Evolutionary conservation across 805 yeast genomes (phyloP).

Genomic region (Yamadazyma olivae): DNA sequence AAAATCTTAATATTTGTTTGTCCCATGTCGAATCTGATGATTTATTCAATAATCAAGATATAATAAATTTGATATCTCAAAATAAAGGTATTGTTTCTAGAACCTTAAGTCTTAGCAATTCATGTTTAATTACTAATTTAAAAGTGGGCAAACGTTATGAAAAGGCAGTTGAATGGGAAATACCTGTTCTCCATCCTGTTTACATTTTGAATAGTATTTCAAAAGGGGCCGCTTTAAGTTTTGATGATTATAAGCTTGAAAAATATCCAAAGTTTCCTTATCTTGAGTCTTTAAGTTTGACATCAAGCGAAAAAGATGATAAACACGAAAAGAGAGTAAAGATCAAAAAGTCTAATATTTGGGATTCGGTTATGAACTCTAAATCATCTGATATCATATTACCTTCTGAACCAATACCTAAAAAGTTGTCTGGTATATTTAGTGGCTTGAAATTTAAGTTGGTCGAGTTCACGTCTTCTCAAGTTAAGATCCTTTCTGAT

Average conservation of each 20-base stretch:
- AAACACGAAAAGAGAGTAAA: no score
- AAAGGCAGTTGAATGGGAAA: constrained; percentile 52
- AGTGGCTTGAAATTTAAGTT: constrained; percentile 17
- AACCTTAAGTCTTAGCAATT: constrained; percentile 43
- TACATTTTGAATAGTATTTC: constrained; percentile 46
- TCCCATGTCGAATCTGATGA: constrained; percentile 30
- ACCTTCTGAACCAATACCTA: background rate
- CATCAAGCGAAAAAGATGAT: background rate
- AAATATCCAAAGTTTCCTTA: constrained; percentile 10
- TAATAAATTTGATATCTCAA: constrained; percentile 24
- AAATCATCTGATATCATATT: constrained; percentile 1
- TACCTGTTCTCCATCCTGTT: constrained; percentile 49
- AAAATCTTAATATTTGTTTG: constrained; percentile 43
- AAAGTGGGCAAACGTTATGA: constrained; percentile 49
- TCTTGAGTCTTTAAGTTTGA: constrained; percentile 4
- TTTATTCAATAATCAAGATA: background rate
- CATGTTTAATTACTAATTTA: constrained; percentile 49
- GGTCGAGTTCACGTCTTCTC: constrained; percentile 37
- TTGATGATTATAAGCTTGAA: constrained; percentile 37
- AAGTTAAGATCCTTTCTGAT: constrained; percentile 33
- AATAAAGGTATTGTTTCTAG: constrained; percentile 53
- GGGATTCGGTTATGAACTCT: constrained; percentile 42
- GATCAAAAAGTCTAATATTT: constrained; percentile 23
- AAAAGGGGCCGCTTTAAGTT: constrained; percentile 42
- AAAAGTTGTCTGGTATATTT: constrained; percentile 5